These are phyloP conservation scores for Symbiodinium pilosum DNA, from an alignment of 73 alveolate genomes.

Conservation along the genomic window DNA sequence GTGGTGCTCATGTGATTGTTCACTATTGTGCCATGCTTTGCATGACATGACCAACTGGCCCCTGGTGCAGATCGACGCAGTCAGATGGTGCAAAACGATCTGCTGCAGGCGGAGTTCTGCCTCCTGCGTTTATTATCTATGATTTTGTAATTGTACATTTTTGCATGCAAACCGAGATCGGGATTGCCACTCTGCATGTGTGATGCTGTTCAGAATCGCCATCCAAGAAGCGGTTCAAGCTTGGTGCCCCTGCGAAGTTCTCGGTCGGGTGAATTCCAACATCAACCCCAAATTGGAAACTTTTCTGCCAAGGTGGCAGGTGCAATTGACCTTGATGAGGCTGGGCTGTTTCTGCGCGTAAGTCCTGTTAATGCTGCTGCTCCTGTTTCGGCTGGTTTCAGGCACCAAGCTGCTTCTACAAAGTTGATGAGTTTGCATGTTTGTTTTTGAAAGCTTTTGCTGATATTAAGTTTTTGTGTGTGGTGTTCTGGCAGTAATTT, in stretches of 20 bases:
- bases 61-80: neutral
- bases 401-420: too few species aligned
- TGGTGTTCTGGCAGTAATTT: too few species aligned
- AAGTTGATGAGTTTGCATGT: too few species aligned
- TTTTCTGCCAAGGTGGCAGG: neutral
- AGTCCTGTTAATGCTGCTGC: too few species aligned
- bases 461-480: too few species aligned
- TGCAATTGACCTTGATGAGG: neutral
- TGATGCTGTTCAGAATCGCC: neutral
- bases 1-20: neutral
- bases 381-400: too few species aligned
- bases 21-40: neutral
- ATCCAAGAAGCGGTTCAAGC: neutral
- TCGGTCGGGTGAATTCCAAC: too few species aligned
- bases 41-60: neutral
- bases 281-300: too few species aligned
- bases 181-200: neutral
- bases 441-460: too few species aligned
- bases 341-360: too few species aligned
- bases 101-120: neutral
- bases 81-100: neutral
- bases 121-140: too few species aligned
- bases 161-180: neutral
- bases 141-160: too few species aligned
- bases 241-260: neutral